phyloP scores from a whole-genome alignment of 1,139 yeast species.

The Tardiomyces blankii region DNA sequence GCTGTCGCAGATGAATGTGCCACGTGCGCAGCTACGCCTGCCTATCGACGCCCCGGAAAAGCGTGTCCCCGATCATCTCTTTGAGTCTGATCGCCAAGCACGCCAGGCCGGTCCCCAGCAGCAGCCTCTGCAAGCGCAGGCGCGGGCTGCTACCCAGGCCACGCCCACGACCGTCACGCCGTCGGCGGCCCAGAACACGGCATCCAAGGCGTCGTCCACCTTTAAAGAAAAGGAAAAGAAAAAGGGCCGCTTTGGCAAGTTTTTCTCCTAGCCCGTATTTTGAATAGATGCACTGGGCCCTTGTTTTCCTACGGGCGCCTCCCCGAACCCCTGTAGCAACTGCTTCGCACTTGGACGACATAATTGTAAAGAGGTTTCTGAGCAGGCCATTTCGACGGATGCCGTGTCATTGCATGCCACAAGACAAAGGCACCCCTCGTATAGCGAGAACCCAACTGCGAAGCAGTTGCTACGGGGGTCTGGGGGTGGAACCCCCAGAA shows the following conservation, averaged over 20 bases:
- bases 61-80: slow-evolving; percentile 18
- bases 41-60: slow-evolving; percentile 20
- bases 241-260: slow-evolving; percentile 12
- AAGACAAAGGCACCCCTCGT: too few species aligned
- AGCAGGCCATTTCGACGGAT: too few species aligned
- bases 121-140: slow-evolving; percentile 3
- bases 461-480: too few species aligned
- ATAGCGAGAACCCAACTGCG: too few species aligned
- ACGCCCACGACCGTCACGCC: neutral
- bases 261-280: slow-evolving; percentile 10
- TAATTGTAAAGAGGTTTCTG: too few species aligned
- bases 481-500: too few species aligned
- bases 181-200: slow-evolving; percentile 1
- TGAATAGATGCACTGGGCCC: too few species aligned
- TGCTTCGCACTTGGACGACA: too few species aligned
- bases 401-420: too few species aligned
- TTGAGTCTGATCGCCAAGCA: slow-evolving; percentile 20
- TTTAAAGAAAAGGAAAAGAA: slow-evolving; percentile 8
- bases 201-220: neutral
- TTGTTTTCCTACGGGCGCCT: too few species aligned
- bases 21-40: slow-evolving; percentile 20
- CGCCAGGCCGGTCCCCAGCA: slow-evolving; percentile 5
- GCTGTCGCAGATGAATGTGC: slow-evolving; percentile 18
- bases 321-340: too few species aligned
- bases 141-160: slow-evolving; percentile 2